Percentiles rank a stretch among this genome's conserved stretches.
Evolutionary conservation across 352 stramenopile genomes (phyloP).

Genomic region (Phytophthora vignae): DNA sequence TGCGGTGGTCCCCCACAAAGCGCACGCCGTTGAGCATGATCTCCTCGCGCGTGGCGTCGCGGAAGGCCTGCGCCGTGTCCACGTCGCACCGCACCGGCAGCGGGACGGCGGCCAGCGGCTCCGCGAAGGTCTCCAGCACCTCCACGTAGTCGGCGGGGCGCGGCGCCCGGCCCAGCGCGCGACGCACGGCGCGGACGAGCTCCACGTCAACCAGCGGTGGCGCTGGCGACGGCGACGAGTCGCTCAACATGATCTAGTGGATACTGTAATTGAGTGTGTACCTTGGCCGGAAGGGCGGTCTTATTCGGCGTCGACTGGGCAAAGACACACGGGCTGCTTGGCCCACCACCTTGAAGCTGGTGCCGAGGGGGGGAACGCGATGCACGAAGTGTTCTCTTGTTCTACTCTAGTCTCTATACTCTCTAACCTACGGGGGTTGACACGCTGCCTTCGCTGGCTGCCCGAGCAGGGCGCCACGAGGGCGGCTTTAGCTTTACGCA

Average conservation of each 20-base stretch:
- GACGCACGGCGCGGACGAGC: constrained; percentile 50
- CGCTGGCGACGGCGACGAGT: not conserved
- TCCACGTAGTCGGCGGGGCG: constrained; percentile 69
- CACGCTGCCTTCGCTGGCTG: constrained; percentile 4
- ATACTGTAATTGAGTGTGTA: not conserved
- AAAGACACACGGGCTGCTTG: constrained; percentile 16
- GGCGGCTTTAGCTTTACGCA: constrained; percentile 15
- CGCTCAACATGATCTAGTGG: not conserved
- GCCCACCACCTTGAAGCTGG: constrained; percentile 10
- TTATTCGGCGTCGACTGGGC: constrained; percentile 15
- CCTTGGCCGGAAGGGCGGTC: not conserved
- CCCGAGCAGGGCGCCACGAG: not conserved
- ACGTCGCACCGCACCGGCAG: constrained; percentile 69
- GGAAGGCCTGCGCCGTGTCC: constrained; percentile 74
- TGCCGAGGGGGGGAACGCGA: no score
- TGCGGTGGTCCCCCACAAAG: constrained; percentile 78
- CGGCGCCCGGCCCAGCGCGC: constrained; percentile 40
- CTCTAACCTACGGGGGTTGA: constrained; percentile 19
- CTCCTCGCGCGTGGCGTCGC: constrained; percentile 72
- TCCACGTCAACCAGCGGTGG: constrained; percentile 48
- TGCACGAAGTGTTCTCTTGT: constrained; percentile 22
- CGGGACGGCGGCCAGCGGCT: constrained; percentile 54
- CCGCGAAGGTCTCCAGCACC: constrained; percentile 36
- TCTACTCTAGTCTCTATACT: constrained; percentile 25
- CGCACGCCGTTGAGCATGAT: constrained; percentile 79